Percentiles rank a stretch among this genome's conserved stretches.
These are phyloP conservation scores for Apiospora kogelbergensis DNA, from an alignment of 2,329 filamentous ascomycete genomes.

Conservation along the genomic window DNA sequence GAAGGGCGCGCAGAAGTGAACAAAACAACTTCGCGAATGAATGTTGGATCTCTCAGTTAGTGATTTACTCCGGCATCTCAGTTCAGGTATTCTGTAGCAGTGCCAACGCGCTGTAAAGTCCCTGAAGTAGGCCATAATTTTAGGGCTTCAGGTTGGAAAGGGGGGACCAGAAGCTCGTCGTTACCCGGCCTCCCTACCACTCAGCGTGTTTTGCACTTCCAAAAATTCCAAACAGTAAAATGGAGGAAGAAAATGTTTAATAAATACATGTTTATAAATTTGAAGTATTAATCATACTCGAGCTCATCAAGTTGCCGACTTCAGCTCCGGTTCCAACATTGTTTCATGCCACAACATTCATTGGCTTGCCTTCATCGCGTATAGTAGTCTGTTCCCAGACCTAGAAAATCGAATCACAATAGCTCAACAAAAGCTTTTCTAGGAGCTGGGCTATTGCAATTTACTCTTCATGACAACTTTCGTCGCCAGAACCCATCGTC, in stretches of 20 bases:
- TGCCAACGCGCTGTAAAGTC: background rate
- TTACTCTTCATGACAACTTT: constrained; percentile 42
- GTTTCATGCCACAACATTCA: background rate
- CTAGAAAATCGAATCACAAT: constrained; percentile 49
- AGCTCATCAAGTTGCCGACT: too few relatives aligned
- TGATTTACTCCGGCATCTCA: background rate
- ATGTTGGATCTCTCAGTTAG: background rate
- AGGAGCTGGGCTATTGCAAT: constrained; percentile 42
- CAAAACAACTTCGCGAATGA: background rate
- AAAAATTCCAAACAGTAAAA: background rate
- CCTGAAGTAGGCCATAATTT: background rate
- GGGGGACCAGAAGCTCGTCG: background rate
- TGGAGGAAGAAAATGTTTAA: too few relatives aligned
- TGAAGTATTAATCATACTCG: too few relatives aligned
- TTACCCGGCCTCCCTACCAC: background rate
- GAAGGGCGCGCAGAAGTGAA: background rate
- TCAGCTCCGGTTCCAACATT: too few relatives aligned
- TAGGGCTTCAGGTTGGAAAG: background rate
- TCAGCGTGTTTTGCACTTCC: background rate
- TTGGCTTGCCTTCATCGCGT: constrained; percentile 18
- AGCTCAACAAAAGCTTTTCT: constrained; percentile 48
- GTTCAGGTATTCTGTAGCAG: too few relatives aligned
- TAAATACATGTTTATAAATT: too few relatives aligned
- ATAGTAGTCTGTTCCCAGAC: constrained; percentile 45
- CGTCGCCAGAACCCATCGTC: constrained; percentile 36